phyloP scores from a whole-genome alignment of 176 grass and related monocot genomes.

The Stipa capillata region DNA sequence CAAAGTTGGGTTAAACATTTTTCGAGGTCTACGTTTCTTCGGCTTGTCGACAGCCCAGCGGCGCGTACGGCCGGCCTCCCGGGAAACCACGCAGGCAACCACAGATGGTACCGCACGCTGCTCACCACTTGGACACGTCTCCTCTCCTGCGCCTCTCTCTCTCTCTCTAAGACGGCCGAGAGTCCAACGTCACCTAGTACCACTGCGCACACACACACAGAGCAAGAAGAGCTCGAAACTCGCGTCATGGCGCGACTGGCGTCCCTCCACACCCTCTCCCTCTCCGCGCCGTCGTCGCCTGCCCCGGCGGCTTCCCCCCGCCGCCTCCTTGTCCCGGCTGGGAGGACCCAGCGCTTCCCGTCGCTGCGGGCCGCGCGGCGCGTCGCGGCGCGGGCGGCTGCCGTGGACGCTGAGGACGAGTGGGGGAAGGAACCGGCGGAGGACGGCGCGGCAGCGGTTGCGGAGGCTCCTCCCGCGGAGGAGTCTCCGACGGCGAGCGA shows the following conservation, averaged over 20 bases:
- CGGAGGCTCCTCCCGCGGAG: conserved; percentile 8
- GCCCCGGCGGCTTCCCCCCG: not conserved
- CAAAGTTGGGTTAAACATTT: not conserved
- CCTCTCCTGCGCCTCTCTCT: not conserved
- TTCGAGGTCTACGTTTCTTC: not conserved
- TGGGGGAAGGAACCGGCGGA: conserved; percentile 39
- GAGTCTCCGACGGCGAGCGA: conserved; percentile 27
- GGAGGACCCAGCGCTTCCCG: not conserved
- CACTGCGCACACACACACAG: no score
- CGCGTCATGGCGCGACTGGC: conserved; percentile 27
- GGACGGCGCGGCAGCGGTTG: not conserved
- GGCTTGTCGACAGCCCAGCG: not conserved
- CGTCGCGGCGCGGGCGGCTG: conserved; percentile 9
- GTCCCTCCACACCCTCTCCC: conserved; percentile 34
- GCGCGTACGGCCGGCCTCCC: conserved; percentile 1
- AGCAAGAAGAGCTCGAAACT: not conserved
- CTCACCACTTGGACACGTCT: not conserved
- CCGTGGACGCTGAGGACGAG: conserved; percentile 63
- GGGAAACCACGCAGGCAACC: not conserved
- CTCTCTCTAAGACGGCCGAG: not conserved
- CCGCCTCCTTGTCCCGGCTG: not conserved
- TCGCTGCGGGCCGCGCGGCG: not conserved
- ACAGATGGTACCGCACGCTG: not conserved
- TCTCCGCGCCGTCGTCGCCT: conserved; percentile 14
- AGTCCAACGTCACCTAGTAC: no score